Conservation (phyloP, 768 basidiomycete species). For the Kwoniella pini region DNA sequence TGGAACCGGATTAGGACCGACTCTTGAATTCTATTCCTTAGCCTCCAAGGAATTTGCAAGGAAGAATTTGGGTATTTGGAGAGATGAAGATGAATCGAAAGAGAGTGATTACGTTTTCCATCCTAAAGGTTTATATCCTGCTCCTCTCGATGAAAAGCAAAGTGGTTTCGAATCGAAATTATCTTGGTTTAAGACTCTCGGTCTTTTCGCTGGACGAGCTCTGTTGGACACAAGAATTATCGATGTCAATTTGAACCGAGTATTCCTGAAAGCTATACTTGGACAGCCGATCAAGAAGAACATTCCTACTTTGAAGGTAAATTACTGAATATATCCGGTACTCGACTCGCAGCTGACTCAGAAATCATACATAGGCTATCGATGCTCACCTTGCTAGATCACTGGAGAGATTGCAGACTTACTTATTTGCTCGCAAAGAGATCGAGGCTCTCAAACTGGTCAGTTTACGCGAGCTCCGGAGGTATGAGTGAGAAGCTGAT, state of each 20-base stretch:
- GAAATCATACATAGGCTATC: slow-evolving; percentile 63
- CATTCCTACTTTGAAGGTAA: slow-evolving; percentile 76
- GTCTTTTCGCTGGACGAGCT: slow-evolving; percentile 95
- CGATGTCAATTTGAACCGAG: slow-evolving; percentile 88
- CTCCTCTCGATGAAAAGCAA: slow-evolving; percentile 59
- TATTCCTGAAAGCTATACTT: slow-evolving; percentile 88
- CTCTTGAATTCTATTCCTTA: slow-evolving; percentile 96
- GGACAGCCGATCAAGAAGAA: slow-evolving; percentile 82
- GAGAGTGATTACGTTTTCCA: slow-evolving; percentile 75
- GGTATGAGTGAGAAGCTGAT: slow-evolving; percentile 1
- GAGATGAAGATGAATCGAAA: slow-evolving; percentile 69
- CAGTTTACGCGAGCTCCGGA: slow-evolving; percentile 13
- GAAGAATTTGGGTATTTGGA: slow-evolving; percentile 85
- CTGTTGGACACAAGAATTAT: slow-evolving; percentile 97
- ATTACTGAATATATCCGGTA: slow-evolving; percentile 27
- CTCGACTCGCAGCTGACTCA: not conserved
- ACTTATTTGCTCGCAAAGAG: slow-evolving; percentile 52
- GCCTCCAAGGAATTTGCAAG: slow-evolving; percentile 94
- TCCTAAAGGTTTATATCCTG: slow-evolving; percentile 82
- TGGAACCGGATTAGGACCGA: slow-evolving; percentile 94
- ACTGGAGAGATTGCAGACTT: slow-evolving; percentile 70
- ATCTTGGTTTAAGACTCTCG: slow-evolving; percentile 83
- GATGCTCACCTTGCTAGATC: slow-evolving; percentile 85
- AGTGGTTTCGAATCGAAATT: slow-evolving; percentile 56
- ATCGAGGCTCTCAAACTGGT: slow-evolving; percentile 60